Percentiles rank a stretch among this genome's conserved stretches.
phyloP scores from a whole-genome alignment of 1,139 yeast species.

The Diutina ranongensis region DNA sequence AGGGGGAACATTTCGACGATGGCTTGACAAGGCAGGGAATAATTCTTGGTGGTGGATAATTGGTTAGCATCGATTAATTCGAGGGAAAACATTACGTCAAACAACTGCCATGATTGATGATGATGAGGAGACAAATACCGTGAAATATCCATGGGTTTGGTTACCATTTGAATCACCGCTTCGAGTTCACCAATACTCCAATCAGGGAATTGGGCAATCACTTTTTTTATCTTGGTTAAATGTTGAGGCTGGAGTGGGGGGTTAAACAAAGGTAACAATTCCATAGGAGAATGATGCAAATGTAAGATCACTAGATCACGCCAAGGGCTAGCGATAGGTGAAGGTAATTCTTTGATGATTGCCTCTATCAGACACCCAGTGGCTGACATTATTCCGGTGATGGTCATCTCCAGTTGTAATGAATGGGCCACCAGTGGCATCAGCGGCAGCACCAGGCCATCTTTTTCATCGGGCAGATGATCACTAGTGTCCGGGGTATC shows the following conservation, averaged over 20 bases:
- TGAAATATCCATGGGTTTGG: not conserved
- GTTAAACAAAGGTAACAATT: not conserved
- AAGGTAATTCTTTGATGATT: not conserved
- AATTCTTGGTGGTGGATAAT: no score
- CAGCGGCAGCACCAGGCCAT: not conserved
- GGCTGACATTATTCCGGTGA: not conserved
- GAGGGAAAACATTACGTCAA: not conserved
- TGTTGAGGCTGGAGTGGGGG: not conserved
- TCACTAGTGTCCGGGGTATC: slow-evolving; percentile 4
- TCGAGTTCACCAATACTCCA: not conserved
- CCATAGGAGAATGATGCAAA: no score
- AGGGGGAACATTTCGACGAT: not conserved
- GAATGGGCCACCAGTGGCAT: not conserved
- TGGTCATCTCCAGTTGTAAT: not conserved
- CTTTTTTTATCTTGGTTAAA: no score
- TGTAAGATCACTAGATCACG: not conserved
- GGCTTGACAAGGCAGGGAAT: no score
- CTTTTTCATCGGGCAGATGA: slow-evolving; percentile 5
- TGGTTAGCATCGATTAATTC: not conserved
- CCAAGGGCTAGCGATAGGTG: not conserved
- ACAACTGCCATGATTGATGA: not conserved
- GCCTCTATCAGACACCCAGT: not conserved
- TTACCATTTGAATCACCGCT: not conserved
- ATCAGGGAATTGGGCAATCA: not conserved
- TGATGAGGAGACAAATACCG: no score